Evolutionary conservation across 2,329 filamentous ascomycete genomes (phyloP).

Genomic region (Pyricularia sp.): DNA sequence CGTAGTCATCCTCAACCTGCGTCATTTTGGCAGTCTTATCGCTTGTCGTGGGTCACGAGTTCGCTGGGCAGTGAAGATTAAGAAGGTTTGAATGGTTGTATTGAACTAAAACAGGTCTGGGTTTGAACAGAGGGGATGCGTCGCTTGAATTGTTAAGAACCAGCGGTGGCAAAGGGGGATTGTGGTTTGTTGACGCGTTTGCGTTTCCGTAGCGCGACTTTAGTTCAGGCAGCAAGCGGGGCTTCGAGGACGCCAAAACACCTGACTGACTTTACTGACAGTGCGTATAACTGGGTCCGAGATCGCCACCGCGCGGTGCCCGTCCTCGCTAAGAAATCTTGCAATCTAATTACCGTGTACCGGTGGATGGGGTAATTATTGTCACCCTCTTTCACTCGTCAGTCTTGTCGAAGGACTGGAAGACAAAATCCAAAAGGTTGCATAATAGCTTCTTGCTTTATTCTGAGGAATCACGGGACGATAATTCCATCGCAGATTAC

Average conservation of each 20-base stretch:
- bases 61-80: neutral
- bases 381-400: no score
- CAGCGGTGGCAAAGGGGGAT: conserved; percentile 2
- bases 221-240: conserved; percentile 5
- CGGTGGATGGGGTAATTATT: no score
- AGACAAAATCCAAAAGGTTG: no score
- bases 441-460: no score
- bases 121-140: neutral
- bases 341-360: no score
- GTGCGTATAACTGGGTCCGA: neutral
- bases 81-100: neutral
- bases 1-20: conserved; percentile 46
- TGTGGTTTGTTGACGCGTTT: conserved; percentile 12
- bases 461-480: no score
- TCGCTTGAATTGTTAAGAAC: neutral
- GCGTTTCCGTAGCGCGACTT: neutral
- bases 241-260: conserved; percentile 10
- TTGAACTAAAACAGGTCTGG: neutral
- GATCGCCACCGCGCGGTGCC: no score
- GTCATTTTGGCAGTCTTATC: conserved; percentile 25
- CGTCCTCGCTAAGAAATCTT: no score
- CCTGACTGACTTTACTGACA: conserved; percentile 5
- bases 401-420: no score
- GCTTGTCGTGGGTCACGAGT: neutral
- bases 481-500: no score